A percentile compares a stretch with the other conserved stretches of the same genome.
These are phyloP conservation scores for Dothideomycetes sp. DNA, from an alignment of 2,329 filamentous ascomycete genomes.

Conservation along the genomic window DNA sequence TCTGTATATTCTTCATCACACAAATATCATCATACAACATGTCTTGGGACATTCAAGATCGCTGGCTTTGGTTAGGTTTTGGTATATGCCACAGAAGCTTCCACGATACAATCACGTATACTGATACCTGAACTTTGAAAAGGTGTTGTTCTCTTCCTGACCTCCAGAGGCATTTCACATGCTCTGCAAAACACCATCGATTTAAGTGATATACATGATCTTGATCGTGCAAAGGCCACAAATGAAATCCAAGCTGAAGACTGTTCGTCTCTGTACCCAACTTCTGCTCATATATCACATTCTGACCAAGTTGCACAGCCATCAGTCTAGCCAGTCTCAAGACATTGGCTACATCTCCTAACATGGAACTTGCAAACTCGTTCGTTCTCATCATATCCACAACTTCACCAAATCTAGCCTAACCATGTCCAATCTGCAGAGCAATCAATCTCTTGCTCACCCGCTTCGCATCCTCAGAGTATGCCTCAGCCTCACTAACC, in stretches of 20 bases:
- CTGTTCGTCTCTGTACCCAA: background rate
- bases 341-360: constrained; percentile 32
- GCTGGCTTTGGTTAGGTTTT: constrained; percentile 39
- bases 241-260: constrained; percentile 39
- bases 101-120: background rate
- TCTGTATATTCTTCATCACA: background rate
- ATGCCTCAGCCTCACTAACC: constrained; percentile 16
- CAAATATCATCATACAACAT: constrained; percentile 18
- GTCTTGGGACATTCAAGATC: constrained; percentile 33
- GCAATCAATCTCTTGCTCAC: constrained; percentile 22
- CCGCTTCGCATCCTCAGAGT: constrained; percentile 16
- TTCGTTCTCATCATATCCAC: background rate
- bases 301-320: too few species aligned
- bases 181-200: constrained; percentile 53
- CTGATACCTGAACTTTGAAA: background rate
- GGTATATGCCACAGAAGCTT: constrained; percentile 22
- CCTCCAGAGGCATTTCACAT: constrained; percentile 49
- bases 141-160: constrained; percentile 49
- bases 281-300: background rate
- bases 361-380: constrained; percentile 35
- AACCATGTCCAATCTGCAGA: background rate
- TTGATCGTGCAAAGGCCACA: constrained; percentile 66
- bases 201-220: constrained; percentile 59
- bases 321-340: constrained; percentile 34
- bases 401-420: too few species aligned